Base-by-base conservation (phyloP, 495 filamentous ascomycete species). In the Hypoxylon subgilvum region DNA sequence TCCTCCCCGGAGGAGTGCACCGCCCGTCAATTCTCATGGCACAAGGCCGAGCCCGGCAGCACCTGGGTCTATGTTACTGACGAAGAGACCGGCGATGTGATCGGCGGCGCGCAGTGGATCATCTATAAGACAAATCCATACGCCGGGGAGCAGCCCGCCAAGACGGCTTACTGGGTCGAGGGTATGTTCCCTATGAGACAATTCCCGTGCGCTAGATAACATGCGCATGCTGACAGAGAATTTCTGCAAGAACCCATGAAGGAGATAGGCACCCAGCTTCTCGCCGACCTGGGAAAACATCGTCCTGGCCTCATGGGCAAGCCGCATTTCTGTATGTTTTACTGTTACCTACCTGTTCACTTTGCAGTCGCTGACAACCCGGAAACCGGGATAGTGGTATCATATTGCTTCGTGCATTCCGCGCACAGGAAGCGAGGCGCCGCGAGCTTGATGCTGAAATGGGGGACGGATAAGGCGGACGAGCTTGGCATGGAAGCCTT, bases 401-500 rank as follows among this genome's bases (percentile, higher is more conserved):
- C 55, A 3, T 48, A 51, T 14, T 59, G 46, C 4, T 59, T 59
- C 7, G 55, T 59, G 13, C 55, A 59, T 40, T 52, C 55, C 10
- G 46, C 55, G 28, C 55, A 59, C 18, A 45, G 55, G n/a, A 45
- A 35, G n/a, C 67, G 67, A 34, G 70, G 70, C 6, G 61, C 52
- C n/a, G 70, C 58, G 13, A 68, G 47, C 14, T 38, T 66, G 51
- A 62, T 75, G 28, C 50, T 76, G 23, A 23, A 65, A 12, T 77
- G 74, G 74, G 74, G 73, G 13, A 63, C 65, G 7, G 17, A 59
- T 38, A 69, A 68, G 57, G 70, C 72, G 2, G 73, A 76, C 36
- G 70, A 73, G 27, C 49, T 73, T 8, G 66, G 69, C 17, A 42
- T 77, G 10, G 67, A 71, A 36, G 63, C 71, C 14, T 71, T 74